Base-by-base conservation (phyloP, 495 filamentous ascomycete species). In the Aspergillus biplanus region DNA sequence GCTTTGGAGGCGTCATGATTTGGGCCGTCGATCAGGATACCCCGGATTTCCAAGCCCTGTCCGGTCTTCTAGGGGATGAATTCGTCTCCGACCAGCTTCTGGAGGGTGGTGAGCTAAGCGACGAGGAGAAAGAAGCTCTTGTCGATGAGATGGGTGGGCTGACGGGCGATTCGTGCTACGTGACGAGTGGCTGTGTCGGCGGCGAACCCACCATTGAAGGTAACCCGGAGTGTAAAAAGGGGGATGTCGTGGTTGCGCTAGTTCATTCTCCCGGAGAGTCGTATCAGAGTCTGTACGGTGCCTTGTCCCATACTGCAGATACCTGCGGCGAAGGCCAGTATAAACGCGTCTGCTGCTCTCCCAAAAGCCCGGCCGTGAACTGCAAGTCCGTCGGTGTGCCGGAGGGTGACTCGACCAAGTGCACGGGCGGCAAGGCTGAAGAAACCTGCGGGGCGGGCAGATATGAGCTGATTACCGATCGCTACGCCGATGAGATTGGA, bases 1-100 rank as follows among this genome's bases (percentile, higher is more conserved):
- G 74, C 52, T 48, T 74, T 5, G 35, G 55, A 7, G 73, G 73
- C 13, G 27, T 65, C 12, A 69, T 77, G 65, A 69, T 72, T 33
- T 75, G 71, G 74, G 69, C 74, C 8, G 62, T 73, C 48, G 72
- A 76, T 44, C 61, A 68, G 15, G 67, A 71, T 33, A 67, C 49
- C 3, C 11, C 33, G 7, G 62, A 70, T 37, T 66, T 62, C 49
- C 32, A 66, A 11, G 68, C 68, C 31, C 58, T 68, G 7, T 18
- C 34, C 31, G 68, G 46, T 5, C 59, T 70, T 18, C 35, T 66
- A 6, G 65, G 69, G 13, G 64, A 67, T 48, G 46, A 61, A 9
- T 48, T 12, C 11, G 44, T 59, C 9, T 7, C 42, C 6, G 56
- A 35, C 13, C 12, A 48, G 13, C 42, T 59, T 37, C 9, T 49